phyloP scores from a whole-genome alignment of 257 asterid species.

The Penstemon davidsonii region DNA sequence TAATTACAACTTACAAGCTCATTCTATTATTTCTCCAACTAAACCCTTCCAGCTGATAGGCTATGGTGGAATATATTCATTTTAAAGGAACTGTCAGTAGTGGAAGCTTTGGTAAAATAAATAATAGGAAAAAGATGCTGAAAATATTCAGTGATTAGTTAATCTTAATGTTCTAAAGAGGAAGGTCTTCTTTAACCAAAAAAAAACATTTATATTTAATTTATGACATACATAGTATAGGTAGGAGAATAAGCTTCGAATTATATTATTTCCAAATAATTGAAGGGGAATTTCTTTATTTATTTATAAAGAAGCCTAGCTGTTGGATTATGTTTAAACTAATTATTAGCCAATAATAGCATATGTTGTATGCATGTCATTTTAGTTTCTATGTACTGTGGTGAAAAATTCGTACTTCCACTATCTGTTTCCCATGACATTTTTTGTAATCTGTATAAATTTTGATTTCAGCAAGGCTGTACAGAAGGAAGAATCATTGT shows the following conservation, averaged over 20 bases:
- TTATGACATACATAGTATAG: background rate
- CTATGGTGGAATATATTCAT: background rate
- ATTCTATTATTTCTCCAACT: background rate
- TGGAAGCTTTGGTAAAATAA: background rate
- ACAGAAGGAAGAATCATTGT: no score
- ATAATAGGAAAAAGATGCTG: background rate
- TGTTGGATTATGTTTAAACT: background rate
- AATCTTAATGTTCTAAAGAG: background rate
- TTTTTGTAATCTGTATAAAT: no score
- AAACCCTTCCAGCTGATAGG: background rate
- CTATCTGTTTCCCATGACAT: no score
- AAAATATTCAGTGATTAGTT: background rate
- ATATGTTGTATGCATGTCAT: background rate
- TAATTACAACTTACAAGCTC: background rate
- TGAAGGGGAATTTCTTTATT: background rate
- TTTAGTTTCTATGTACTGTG: background rate
- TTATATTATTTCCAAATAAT: background rate
- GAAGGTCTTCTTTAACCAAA: background rate
- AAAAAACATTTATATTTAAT: background rate
- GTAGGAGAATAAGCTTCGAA: background rate
- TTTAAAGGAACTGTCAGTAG: background rate
- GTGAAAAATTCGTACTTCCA: background rate
- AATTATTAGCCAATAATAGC: background rate
- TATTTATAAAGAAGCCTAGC: conserved; percentile 4
- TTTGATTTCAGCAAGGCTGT: no score